A percentile compares a stretch with the other conserved stretches of the same genome.
phyloP scores from a whole-genome alignment of 495 filamentous ascomycete species.

The Hyaloscypha hepaticicola region DNA sequence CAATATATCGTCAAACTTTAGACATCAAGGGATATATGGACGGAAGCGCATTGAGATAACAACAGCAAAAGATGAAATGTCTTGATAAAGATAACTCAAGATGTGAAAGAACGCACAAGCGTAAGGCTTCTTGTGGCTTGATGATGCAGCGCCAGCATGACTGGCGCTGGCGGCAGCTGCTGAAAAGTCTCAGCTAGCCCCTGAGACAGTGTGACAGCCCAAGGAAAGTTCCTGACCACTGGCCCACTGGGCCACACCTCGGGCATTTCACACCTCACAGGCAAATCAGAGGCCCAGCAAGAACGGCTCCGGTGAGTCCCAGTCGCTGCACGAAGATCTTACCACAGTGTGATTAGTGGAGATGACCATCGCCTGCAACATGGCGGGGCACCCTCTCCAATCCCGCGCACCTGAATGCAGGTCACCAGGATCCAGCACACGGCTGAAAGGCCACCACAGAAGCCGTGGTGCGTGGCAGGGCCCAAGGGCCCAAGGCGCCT shows the following conservation, averaged over 20 bases:
- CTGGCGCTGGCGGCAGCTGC: neutral
- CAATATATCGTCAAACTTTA: neutral
- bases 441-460: constrained; percentile 4
- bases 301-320: neutral
- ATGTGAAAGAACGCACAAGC: neutral
- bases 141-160: neutral
- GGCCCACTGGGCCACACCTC: neutral
- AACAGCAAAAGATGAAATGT: neutral
- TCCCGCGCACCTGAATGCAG: neutral
- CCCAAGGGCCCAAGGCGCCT: neutral
- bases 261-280: neutral
- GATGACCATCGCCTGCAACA: neutral
- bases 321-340: neutral
- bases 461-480: neutral
- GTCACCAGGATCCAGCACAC: neutral
- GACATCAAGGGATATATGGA: neutral
- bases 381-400: neutral
- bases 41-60: neutral
- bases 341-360: constrained; percentile 4
- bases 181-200: neutral
- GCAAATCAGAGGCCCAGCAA: neutral
- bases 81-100: neutral
- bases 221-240: neutral
- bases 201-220: neutral
- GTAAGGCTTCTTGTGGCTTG: neutral